Conservation (phyloP, 352 stramenopile species). For the Aphanomyces euteiches region DNA sequence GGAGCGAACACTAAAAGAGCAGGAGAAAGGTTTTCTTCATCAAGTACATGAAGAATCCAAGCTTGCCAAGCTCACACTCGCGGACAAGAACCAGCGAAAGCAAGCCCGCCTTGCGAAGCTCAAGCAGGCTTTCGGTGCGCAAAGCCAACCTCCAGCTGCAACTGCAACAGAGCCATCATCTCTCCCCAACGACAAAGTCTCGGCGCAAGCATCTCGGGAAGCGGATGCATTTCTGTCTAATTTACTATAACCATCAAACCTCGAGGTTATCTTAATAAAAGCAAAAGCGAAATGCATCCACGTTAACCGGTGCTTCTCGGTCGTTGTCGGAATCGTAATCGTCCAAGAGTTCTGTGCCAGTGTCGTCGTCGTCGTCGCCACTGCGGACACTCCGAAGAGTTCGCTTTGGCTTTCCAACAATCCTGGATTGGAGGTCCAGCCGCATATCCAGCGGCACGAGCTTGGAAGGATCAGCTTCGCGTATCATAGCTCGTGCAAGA, state of each 20-base stretch:
- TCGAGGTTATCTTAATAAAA: constrained; percentile 23
- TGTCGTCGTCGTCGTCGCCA: constrained; percentile 10
- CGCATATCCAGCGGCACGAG: constrained; percentile 42
- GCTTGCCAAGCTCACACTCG: constrained; percentile 41
- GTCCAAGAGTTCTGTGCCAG: constrained; percentile 1
- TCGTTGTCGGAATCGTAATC: constrained; percentile 18
- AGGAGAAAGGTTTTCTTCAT: constrained; percentile 60
- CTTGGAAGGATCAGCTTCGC: constrained; percentile 47
- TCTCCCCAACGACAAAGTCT: neutral
- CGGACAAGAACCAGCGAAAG: constrained; percentile 53
- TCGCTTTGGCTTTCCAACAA: constrained; percentile 17
- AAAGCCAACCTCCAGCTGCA: neutral
- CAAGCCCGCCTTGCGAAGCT: constrained; percentile 61
- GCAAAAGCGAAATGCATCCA: constrained; percentile 42
- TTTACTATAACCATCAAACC: constrained; percentile 34
- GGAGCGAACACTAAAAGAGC: constrained; percentile 62
- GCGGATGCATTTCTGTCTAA: neutral
- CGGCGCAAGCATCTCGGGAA: neutral
- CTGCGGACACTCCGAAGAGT: constrained; percentile 19
- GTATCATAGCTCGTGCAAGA: constrained; percentile 67
- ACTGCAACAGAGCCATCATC: too few relatives aligned
- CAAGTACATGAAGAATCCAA: constrained; percentile 57
- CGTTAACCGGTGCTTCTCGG: neutral
- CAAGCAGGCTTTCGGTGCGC: constrained; percentile 21
- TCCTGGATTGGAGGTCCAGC: neutral